Conservation (phyloP, 495 filamentous ascomycete genomes). For the Elasticomyces elasticus region DNA sequence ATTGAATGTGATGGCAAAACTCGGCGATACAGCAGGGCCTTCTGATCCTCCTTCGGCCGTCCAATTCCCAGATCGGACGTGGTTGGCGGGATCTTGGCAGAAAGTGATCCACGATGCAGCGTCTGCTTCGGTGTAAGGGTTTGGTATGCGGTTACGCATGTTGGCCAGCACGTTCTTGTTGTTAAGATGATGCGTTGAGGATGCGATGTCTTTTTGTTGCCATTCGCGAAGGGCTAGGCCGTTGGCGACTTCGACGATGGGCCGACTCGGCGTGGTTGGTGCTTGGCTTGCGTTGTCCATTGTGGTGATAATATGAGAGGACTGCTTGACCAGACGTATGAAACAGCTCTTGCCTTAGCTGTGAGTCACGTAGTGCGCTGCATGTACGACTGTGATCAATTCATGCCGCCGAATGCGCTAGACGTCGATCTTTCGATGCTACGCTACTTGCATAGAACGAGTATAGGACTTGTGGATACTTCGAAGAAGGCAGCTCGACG, state of each 20-base stretch:
- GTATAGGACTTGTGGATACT: no score
- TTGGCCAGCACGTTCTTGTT: conserved; percentile 23
- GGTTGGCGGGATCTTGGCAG: conserved; percentile 1
- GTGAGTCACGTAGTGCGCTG: no score
- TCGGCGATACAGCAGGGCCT: conserved; percentile 2
- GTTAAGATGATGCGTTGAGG: conserved; percentile 16
- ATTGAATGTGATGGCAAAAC: conserved; percentile 22
- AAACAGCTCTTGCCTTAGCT: no score
- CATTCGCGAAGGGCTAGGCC: conserved; percentile 23
- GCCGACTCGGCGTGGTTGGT: no score
- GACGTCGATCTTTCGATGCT: no score
- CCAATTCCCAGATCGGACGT: conserved; percentile 5
- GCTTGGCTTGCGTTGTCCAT: no score
- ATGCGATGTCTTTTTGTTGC: conserved; percentile 21
- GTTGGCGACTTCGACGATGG: conserved; percentile 4
- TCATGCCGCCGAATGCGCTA: no score
- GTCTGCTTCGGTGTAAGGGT: conserved; percentile 26
- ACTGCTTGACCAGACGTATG: no score
- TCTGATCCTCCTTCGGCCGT: conserved; percentile 5
- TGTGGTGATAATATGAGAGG: no score
- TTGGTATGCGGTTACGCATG: conserved; percentile 27
- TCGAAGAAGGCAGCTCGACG: no score
- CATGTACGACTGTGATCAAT: no score
- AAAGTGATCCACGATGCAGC: conserved; percentile 24
- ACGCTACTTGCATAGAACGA: no score